Percentiles rank a stretch among this genome's conserved stretches.
Conservation (phyloP, 495 filamentous ascomycete genomes). For the Penicillium subrubescens region DNA sequence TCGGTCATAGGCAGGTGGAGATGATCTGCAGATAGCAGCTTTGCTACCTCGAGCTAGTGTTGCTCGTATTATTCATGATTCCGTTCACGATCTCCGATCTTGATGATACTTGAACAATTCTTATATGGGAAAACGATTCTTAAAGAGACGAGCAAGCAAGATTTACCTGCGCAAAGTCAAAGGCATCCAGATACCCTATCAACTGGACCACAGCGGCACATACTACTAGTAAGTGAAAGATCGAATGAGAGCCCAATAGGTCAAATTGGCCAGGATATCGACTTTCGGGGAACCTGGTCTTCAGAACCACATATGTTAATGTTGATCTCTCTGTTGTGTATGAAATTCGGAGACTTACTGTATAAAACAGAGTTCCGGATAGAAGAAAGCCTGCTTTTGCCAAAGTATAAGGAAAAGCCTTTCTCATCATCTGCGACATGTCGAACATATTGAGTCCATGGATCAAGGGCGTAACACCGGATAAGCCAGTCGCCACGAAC, state of each 20-base stretch:
- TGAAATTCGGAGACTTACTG: constrained; percentile 34
- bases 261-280: constrained; percentile 46
- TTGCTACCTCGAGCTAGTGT: neutral
- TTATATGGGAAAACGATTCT: constrained; percentile 3
- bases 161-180: constrained; percentile 37
- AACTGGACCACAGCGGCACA: constrained; percentile 42
- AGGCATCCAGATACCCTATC: constrained; percentile 42
- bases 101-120: constrained; percentile 9
- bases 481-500: constrained; percentile 51
- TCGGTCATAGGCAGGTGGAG: no score
- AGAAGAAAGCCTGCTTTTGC: constrained; percentile 35
- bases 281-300: constrained; percentile 47
- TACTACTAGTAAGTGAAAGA: constrained; percentile 51
- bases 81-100: constrained; percentile 2
- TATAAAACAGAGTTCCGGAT: constrained; percentile 43
- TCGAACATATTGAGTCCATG: constrained; percentile 49
- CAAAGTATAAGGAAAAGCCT: constrained; percentile 31
- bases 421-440: constrained; percentile 40
- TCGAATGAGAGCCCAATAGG: constrained; percentile 48
- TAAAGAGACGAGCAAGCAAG: constrained; percentile 22
- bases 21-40: no score
- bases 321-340: constrained; percentile 14
- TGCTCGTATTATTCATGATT: neutral
- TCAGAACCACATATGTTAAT: constrained; percentile 14
- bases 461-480: constrained; percentile 48